Conservation (phyloP, 2,329 filamentous ascomycete species). For the Ascocoryne sarcoides region DNA sequence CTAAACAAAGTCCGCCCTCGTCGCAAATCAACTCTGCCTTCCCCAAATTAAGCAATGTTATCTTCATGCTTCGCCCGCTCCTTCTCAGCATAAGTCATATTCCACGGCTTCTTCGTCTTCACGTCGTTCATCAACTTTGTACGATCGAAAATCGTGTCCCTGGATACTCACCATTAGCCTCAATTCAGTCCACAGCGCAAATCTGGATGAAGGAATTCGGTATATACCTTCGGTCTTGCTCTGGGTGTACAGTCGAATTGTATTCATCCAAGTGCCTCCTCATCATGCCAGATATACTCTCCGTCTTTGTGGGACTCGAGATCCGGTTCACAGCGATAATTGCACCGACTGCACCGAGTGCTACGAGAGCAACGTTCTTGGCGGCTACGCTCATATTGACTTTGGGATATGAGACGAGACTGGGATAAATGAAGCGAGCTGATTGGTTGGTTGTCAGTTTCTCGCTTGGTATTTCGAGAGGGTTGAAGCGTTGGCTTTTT, state of each 20-base stretch:
- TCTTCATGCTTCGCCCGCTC: slow-evolving; percentile 4
- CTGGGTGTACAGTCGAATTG: slow-evolving; percentile 10
- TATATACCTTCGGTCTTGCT: slow-evolving; percentile 11
- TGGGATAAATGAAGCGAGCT: no score
- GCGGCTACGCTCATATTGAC: background rate
- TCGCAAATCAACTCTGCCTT: no score
- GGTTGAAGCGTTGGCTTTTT: background rate
- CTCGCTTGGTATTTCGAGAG: background rate
- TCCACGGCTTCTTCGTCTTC: slow-evolving; percentile 19
- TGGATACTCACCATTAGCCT: slow-evolving; percentile 1
- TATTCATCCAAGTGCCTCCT: slow-evolving; percentile 14
- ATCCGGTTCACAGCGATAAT: slow-evolving; percentile 9
- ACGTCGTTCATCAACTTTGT: slow-evolving; percentile 14
- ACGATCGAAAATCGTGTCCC: slow-evolving; percentile 17
- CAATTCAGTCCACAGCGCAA: background rate
- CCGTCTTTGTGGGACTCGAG: slow-evolving; percentile 9
- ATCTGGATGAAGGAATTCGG: background rate
- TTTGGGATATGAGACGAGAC: no score
- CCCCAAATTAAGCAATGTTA: background rate
- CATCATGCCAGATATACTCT: slow-evolving; percentile 12
- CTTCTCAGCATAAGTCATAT: slow-evolving; percentile 16
- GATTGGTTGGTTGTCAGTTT: background rate
- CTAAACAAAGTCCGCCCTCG: no score
- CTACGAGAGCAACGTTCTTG: slow-evolving; percentile 10
- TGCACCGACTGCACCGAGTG: slow-evolving; percentile 13